Conservation (phyloP, 177 flowering plant genomes). For the Vitis hybrid region DNA sequence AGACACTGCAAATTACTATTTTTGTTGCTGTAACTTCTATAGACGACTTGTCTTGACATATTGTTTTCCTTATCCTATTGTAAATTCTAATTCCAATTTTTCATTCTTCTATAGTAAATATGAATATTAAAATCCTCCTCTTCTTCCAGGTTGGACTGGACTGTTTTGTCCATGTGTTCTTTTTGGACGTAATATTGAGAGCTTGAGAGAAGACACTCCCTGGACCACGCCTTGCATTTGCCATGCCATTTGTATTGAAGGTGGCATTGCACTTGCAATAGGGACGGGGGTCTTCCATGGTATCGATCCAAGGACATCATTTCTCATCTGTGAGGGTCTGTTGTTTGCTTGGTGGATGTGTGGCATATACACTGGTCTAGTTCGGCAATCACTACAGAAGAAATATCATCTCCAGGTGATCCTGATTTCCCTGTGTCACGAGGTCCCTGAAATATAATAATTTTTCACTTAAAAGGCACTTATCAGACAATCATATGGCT, state of each 20-base stretch:
- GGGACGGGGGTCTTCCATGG: constrained; percentile 64
- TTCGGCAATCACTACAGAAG: constrained; percentile 77
- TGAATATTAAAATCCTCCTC: too few species aligned
- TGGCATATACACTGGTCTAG: constrained; percentile 87
- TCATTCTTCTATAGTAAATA: too few species aligned
- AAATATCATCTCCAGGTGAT: constrained; percentile 90
- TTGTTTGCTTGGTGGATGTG: constrained; percentile 94
- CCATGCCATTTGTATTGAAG: constrained; percentile 87
- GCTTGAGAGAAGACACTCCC: constrained; percentile 63
- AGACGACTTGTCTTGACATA: too few species aligned
- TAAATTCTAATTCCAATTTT: too few species aligned
- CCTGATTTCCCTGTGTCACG: background rate
- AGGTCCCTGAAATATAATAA: too few species aligned
- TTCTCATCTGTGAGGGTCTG: constrained; percentile 74
- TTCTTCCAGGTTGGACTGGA: constrained; percentile 66
- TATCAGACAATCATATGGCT: too few species aligned
- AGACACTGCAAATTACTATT: too few species aligned
- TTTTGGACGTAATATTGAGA: constrained; percentile 83
- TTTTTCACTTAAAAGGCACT: too few species aligned
- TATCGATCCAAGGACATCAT: constrained; percentile 70
- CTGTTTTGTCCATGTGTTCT: constrained; percentile 89
- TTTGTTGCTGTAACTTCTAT: too few species aligned
- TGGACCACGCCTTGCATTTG: constrained; percentile 70
- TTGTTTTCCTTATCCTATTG: too few species aligned
- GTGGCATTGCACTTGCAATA: constrained; percentile 76